Evolutionary conservation across 2,329 filamentous ascomycete species (phyloP).

Genomic region (Triangularia setosa): DNA sequence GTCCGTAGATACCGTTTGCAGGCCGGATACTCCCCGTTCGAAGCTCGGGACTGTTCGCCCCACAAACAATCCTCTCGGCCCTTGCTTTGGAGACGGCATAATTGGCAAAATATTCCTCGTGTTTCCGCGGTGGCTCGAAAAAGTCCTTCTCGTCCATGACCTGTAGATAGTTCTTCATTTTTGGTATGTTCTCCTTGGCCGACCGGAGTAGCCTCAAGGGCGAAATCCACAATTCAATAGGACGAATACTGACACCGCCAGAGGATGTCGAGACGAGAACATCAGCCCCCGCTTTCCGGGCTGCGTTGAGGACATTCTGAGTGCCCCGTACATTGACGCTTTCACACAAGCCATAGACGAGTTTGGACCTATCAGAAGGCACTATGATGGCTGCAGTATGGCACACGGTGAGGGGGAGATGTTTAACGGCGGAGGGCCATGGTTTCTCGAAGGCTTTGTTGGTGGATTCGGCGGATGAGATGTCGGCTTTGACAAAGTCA

Average conservation of each 20-base stretch:
- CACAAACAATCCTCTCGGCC: conserved; percentile 43
- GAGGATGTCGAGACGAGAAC: conserved; percentile 52
- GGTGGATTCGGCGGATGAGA: conserved; percentile 43
- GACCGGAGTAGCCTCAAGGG: conserved; percentile 35
- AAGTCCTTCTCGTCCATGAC: conserved; percentile 43
- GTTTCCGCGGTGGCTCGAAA: conserved; percentile 33
- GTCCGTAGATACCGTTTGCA: conserved; percentile 50
- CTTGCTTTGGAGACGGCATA: conserved; percentile 50
- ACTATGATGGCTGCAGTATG: conserved; percentile 55
- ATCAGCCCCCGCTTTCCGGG: conserved; percentile 42
- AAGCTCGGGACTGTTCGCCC: conserved; percentile 32
- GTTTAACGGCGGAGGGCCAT: conserved; percentile 40
- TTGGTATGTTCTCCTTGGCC: background rate
- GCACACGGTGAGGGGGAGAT: conserved; percentile 52
- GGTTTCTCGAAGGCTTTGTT: conserved; percentile 41
- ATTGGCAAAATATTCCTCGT: conserved; percentile 44
- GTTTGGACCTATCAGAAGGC: conserved; percentile 45
- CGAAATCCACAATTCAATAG: conserved; percentile 40
- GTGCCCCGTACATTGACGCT: conserved; percentile 51
- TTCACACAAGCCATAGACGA: conserved; percentile 42
- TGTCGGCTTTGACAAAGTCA: conserved; percentile 45
- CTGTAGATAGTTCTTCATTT: conserved; percentile 38
- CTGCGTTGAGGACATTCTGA: conserved; percentile 44
- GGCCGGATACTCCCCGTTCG: conserved; percentile 51
- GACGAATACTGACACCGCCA: conserved; percentile 42